Evolutionary conservation across 768 basidiomycete genomes (phyloP), one percentile per base, ranked within the genome.

Genomic region (Candolleomyces eurysporus): DNA sequence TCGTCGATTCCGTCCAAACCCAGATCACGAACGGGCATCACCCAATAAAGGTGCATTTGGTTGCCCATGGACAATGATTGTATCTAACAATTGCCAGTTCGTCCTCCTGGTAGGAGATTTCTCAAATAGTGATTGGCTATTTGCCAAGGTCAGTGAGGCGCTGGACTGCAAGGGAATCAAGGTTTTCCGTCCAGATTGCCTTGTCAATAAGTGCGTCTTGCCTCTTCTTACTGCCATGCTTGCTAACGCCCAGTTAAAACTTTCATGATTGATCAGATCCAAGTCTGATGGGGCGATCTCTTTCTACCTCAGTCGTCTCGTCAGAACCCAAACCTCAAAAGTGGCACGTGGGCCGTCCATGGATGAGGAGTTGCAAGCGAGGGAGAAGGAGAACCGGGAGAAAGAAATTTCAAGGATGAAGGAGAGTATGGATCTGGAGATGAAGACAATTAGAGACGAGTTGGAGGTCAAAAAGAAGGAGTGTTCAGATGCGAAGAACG

Each of bases 91-190:
- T 73, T 75, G 51, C 10, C 17, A 31, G 76, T 61, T 72, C 9
- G 74, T 82, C 22, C 78, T 84, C 57, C 70, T 84, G 11, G 82
- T 85, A 3, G 83, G 84, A 5, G 83, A 82, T 0, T 84, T 84
- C 67, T 78, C 79, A 10, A 78, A 80, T 1, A 84, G 76, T 61
- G 77, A 79, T 48, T 84, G 77, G 75, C 67, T 85, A 17, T 83
- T 79, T 62, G 62, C 70, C 2, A 71, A 74, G 49, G 76, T 86
- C 4, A 52, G 64, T n/a, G 11, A 58, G 16, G 53, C 40, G 14
- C 51, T 64, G 21, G 10, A 31, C n/a, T 48, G 46, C 5, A 48
- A 45, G 9, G 58, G 61, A 13, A 22, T 61, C 19, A 22, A 58
- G 7, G 51, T 64, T 7, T 48, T 40, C 32, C 59, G 63, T 6